Percentiles rank a stretch among this genome's conserved stretches.
Conservation (phyloP, 2,329 filamentous ascomycete species). For the Mycosphaerelloides madeirae region DNA sequence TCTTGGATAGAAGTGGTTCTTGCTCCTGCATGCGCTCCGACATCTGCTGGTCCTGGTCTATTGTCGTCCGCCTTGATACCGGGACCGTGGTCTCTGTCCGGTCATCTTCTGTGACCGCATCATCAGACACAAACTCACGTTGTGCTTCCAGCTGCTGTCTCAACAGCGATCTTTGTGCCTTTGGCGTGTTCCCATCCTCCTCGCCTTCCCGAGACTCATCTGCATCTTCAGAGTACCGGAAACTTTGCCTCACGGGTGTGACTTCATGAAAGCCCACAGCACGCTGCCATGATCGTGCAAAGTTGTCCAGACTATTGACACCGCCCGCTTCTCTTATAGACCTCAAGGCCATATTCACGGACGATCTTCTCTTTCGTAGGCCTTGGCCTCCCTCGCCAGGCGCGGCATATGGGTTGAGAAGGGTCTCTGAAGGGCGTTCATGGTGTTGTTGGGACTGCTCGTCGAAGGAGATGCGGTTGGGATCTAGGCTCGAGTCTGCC, state of each 20-base stretch:
- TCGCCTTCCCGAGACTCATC: constrained; percentile 52
- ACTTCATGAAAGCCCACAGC: constrained; percentile 86
- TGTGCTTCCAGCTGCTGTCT: constrained; percentile 28
- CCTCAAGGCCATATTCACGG: constrained; percentile 48
- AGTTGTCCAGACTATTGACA: constrained; percentile 90
- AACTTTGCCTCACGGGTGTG: constrained; percentile 71
- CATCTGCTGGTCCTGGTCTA: constrained; percentile 8
- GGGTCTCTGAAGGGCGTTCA: constrained; percentile 10
- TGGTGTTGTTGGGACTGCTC: constrained; percentile 22
- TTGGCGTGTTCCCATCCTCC: constrained; percentile 31
- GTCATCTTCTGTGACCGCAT: constrained; percentile 21
- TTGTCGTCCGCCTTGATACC: constrained; percentile 14
- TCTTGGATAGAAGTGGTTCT: constrained; percentile 23
- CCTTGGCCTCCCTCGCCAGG: constrained; percentile 17
- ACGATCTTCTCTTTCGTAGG: constrained; percentile 41
- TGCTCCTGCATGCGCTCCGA: constrained; percentile 17
- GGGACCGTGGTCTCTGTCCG: constrained; percentile 30
- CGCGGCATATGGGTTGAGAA: constrained; percentile 14
- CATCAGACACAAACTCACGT: constrained; percentile 15
- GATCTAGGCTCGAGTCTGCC: constrained; percentile 31
- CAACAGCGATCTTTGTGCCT: constrained; percentile 27
- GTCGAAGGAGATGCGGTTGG: constrained; percentile 26
- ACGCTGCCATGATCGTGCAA: constrained; percentile 86
- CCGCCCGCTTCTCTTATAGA: constrained; percentile 69
- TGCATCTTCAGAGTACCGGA: constrained; percentile 50